A percentile compares a stretch with the other conserved stretches of the same genome.
Evolutionary conservation across 2,329 filamentous ascomycete species (phyloP).

Genomic region (Sporothrix protearum): DNA sequence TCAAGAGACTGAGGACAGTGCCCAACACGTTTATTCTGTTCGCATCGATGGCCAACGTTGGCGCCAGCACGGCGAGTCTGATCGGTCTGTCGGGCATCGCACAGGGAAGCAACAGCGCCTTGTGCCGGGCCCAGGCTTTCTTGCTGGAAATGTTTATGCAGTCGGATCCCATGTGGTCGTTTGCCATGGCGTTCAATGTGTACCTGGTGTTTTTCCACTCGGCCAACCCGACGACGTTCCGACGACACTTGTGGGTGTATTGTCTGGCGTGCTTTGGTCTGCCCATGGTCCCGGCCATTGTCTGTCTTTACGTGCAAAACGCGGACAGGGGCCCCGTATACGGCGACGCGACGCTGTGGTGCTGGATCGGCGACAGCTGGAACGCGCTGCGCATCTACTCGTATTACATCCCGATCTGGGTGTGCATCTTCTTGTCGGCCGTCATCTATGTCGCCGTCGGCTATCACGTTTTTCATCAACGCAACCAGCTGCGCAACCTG

Average conservation of each 20-base stretch:
- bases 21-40: slow-evolving; percentile 62
- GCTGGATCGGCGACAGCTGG: slow-evolving; percentile 56
- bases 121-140: slow-evolving; percentile 62
- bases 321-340: slow-evolving; percentile 44
- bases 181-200: slow-evolving; percentile 80
- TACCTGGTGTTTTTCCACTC: slow-evolving; percentile 64
- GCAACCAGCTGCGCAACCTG: slow-evolving; percentile 54
- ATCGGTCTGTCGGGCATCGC: slow-evolving; percentile 65
- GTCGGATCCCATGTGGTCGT: slow-evolving; percentile 71
- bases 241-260: slow-evolving; percentile 69
- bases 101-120: slow-evolving; percentile 48
- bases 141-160: slow-evolving; percentile 72
- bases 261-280: slow-evolving; percentile 67
- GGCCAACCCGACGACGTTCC: slow-evolving; percentile 63
- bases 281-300: slow-evolving; percentile 63
- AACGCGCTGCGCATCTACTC: slow-evolving; percentile 57
- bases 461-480: slow-evolving; percentile 57
- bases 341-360: slow-evolving; percentile 61
- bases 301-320: slow-evolving; percentile 56
- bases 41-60: slow-evolving; percentile 57
- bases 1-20: slow-evolving; percentile 53
- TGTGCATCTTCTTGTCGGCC: slow-evolving; percentile 54
- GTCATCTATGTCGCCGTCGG: slow-evolving; percentile 56
- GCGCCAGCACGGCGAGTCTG: slow-evolving; percentile 62
- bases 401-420: slow-evolving; percentile 61